Base-by-base conservation (phyloP, 31 red algal genomes). In the Odonthalia washingtoniensis region DNA sequence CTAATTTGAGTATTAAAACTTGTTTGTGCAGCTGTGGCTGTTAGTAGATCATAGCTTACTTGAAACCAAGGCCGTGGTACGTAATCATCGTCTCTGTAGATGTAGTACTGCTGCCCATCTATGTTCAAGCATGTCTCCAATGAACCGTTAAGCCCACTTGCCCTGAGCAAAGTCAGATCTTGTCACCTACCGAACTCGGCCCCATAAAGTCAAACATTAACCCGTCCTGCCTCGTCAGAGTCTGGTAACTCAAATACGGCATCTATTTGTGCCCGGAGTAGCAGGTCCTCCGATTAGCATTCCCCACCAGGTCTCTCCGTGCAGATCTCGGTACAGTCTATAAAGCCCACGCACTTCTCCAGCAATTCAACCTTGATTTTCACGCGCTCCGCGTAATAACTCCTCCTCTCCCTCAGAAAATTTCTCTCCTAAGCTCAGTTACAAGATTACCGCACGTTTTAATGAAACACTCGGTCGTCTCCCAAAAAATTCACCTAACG, bases 101-200 rank as follows among this genome's bases (percentile, higher is more conserved):
- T 60, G 46, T 77, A 84, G 70, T 78, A 91, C 88, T 83, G 80
- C 30, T n/a, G n/a, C n/a, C n/a, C n/a, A n/a, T n/a, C n/a, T n/a
- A n/a, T n/a, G n/a, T n/a, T n/a, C n/a, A n/a, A 75, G 0, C 17
- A 30, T 44, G 1, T 36, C 43, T 76, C 36, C 41, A 91, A 36
- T 65, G 21, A 0, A 34, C 14, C 24, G 35, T 74, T 46, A 12
- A 74, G 44, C 32, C 62, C 46, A 62, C 77, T 82, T 76, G 38
- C 24, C 5, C 65, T 30, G 18, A 78, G 60, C 43, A 84, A 32
- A n/a, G 27, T 77, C 44, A 83, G 30, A 40, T 91, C 88, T 46
- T 91, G 88, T n/a, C 80, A 41, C 9, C 60, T 66, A 12, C 70
- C 88, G 6, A 61, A 66, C 26, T 69, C 57, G 31, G 75, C 1